Evolutionary conservation across 2,329 filamentous ascomycete genomes (phyloP), one percentile per base, ranked within the genome.

Genomic region (Teratosphaeria epicoccoides): DNA sequence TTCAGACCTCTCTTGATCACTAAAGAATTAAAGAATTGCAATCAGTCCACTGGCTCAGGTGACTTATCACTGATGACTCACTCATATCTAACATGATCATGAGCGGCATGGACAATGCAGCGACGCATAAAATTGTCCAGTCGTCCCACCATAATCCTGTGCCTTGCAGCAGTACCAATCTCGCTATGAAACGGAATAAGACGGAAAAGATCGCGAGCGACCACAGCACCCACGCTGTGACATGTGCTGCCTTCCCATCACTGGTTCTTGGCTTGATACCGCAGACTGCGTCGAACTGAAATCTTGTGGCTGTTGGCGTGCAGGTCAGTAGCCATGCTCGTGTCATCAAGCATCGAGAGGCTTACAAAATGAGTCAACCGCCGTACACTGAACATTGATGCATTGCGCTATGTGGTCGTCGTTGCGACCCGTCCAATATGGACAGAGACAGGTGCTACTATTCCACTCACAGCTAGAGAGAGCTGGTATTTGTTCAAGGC

Each of bases 1-100:
- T 45, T 49, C 14, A 54, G 44, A 12, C 52, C 52, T 3, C 14
- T 10, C 10, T 17, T 23, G 20, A 25, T 48, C 49, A 54, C 52
- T 54, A 33, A 5, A 37, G 26, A 14, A 24, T n/a, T n/a, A n/a
- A n/a, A n/a, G n/a, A n/a, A n/a, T n/a, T 28, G 46, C 2, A 6
- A 47, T 47, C 24, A 47, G 46, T 22, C n/a, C 6, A 26, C 24
- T 20, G 4, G 3, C 17, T 29, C 9, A 23, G 24, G 9, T 11
- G 4, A n/a, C 5, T 23, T 11, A 12, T 20, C 1, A 9, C 4
- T n/a, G 29, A 14, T 24, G 29, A 43, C 47, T 24, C 14, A 49
- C 47, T 49, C 14, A n/a, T 10, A 43, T 49, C 47, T 24, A 49
- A 14, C 28, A 49, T n/a, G 12, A 6, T 29, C 11, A 24, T 49